Base-by-base conservation (phyloP, 345 rosid genomes). In the Angophora floribunda region DNA sequence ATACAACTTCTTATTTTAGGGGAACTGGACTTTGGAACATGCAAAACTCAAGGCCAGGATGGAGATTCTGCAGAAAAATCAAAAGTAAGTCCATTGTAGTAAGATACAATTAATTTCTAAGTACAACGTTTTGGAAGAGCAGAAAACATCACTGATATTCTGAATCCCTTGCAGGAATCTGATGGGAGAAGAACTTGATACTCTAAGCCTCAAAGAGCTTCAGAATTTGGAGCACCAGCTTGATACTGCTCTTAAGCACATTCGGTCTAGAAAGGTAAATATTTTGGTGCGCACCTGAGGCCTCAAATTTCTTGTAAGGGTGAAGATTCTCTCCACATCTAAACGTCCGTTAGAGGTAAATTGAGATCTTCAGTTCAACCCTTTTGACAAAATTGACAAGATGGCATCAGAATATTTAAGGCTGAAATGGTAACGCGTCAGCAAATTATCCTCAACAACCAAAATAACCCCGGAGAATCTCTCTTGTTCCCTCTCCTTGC, bases 31-130 rank as follows among this genome's bases (percentile, higher is more conserved):
- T 82, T 89, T 98, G 88, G 97, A 98, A 65, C 93, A 95, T 91
- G 97, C 98, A 87, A 96, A 95, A 94, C 97, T 98, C 84, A 98
- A 97, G 92, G 98, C 97, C 57, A 94, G 98, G 90, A 87, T 96
- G 91, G 99, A 98, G 90, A 92, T 98, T 87, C 90, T 98, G 88
- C 97, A 95, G 88, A 95, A 89, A 93, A 98, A 96, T 92, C 93
- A 95, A 88, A 96, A 95, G 99, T 95, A 94, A n/a, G 52, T 3
- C 30, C 82, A 55, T 75, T 36, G 47, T 36, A 19, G 49, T 75
- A 36, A 36, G 82, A 75, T 36, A 5, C 47, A 19, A 36, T 17
- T 17, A 75, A 75, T 75, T 75, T 75, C 26, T 17, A 47, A 47
- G 82, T 19, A 75, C 82, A 36, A 1, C 26, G 17, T 36, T 75